These are phyloP conservation scores for Ogataea degrootiae DNA, from an alignment of 805 yeast genomes.

Conservation along the genomic window DNA sequence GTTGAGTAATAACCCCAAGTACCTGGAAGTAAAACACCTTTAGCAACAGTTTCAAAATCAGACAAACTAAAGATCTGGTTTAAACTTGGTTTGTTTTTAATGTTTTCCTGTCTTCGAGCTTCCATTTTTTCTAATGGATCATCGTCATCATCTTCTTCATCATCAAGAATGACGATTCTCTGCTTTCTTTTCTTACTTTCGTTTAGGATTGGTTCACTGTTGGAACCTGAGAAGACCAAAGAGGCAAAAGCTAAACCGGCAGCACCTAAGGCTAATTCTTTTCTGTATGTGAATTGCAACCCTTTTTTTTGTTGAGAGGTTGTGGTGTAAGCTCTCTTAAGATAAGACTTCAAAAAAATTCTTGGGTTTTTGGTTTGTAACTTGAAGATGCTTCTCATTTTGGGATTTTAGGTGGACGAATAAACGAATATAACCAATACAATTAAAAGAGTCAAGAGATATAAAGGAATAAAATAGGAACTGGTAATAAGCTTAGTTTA, in stretches of 20 bases:
- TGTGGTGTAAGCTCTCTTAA: conserved; percentile 1
- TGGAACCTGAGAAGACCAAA: neutral
- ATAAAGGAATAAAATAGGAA: no score
- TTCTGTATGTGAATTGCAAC: neutral
- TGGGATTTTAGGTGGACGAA: no score
- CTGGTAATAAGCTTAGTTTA: no score
- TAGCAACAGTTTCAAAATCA: conserved; percentile 86
- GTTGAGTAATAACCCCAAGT: conserved; percentile 91
- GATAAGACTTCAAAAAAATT: neutral
- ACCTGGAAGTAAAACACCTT: conserved; percentile 61
- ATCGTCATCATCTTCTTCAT: conserved; percentile 23
- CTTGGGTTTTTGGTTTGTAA: no score
- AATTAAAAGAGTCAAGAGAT: no score
- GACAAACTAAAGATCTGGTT: conserved; percentile 65
- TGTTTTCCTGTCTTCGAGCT: conserved; percentile 33
- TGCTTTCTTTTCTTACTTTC: conserved; percentile 16
- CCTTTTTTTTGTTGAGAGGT: neutral
- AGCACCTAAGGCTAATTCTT: neutral
- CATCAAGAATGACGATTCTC: conserved; percentile 21
- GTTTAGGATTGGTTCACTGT: conserved; percentile 8
- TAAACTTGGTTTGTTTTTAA: conserved; percentile 59
- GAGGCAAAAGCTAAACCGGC: conserved; percentile 2
- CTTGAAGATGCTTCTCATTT: no score
- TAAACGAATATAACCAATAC: no score
- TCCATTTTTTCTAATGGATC: conserved; percentile 30